Evolutionary conservation across 345 rosid genomes (phyloP), one percentile per base, ranked within the genome.

Genomic region (Gossypium rotundifolium): DNA sequence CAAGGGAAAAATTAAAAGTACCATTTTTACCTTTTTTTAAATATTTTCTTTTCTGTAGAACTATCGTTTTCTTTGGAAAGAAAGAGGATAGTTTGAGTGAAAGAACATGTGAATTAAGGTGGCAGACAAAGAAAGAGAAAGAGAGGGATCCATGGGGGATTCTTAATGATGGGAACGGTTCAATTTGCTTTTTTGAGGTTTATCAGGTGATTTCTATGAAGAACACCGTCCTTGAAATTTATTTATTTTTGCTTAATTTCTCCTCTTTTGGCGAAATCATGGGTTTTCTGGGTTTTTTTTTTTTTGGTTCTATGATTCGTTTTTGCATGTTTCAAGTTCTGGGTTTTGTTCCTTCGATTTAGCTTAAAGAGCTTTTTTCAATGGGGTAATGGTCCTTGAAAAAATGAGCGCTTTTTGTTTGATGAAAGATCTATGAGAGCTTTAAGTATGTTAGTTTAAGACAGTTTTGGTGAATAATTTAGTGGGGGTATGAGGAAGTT

Each of bases 21-120:
- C 7, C 40, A 33, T 33, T 33, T 33, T 33, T 33, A 33, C 40
- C 40, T 5, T 33, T 4, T 6, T 33, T 33, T 0, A 0, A 33
- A 33, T 5, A 33, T 33, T 33, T 33, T 33, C 40, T 6, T 29
- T 29, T 33, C 40, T 33, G 40, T 33, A 33, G 40, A 6, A 72
- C 76, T 60, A 74, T 84, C 82, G 67, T 81, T 87, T 83, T 88
- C 87, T 61, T 33, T 78, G 61, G 76, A 84, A 85, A 82, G 85
- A 81, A 82, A 72, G 77, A 54, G 73, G 73, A 53, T 68, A 57
- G 22, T 77, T 61, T 74, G 82, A 73, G 77, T 76, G 82, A 82
- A 62, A 62, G 74, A 78, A 74, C 91, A 86, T 88, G 91, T 86
- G 90, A 88, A 81, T 85, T 85, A 83, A 81, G 82, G 82, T 78